A percentile compares a stretch with the other conserved stretches of the same genome.
These are phyloP conservation scores for Fusarium camptoceras DNA, from an alignment of 2,329 filamentous ascomycete species.

Conservation along the genomic window DNA sequence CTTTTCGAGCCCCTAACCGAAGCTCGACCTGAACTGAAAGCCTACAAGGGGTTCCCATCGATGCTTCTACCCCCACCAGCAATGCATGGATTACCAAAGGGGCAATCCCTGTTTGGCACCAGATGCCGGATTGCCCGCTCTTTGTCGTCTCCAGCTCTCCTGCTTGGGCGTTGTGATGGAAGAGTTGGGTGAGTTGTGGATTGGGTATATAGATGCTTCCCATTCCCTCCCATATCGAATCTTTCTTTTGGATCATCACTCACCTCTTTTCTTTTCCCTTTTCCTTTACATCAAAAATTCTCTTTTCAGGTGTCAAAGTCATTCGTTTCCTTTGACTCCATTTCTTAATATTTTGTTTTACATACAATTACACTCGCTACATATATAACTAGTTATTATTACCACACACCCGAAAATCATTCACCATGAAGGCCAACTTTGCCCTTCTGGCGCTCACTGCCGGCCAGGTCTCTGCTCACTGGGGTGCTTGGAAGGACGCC, in stretches of 20 bases:
- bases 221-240: constrained; percentile 37
- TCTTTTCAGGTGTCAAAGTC: constrained; percentile 59
- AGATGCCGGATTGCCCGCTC: constrained; percentile 41
- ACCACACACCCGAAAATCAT: constrained; percentile 24
- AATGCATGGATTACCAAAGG: constrained; percentile 33
- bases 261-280: constrained; percentile 46
- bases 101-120: constrained; percentile 30
- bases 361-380: constrained; percentile 40
- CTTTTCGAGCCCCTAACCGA: constrained; percentile 26
- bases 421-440: constrained; percentile 64
- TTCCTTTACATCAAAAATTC: constrained; percentile 38
- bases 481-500: constrained; percentile 47
- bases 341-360: constrained; percentile 46
- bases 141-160: constrained; percentile 31
- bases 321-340: constrained; percentile 66
- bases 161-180: not conserved
- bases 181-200: constrained; percentile 11
- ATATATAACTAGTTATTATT: constrained; percentile 37
- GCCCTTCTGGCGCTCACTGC: constrained; percentile 64
- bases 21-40: constrained; percentile 18
- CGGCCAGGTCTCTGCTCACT: constrained; percentile 60
- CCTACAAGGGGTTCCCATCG: constrained; percentile 33
- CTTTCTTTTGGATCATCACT: constrained; percentile 41
- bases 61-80: constrained; percentile 37
- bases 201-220: constrained; percentile 48